Evolutionary conservation across 2,329 filamentous ascomycete species (phyloP).

Genomic region (Neoarthrinium moseri): DNA sequence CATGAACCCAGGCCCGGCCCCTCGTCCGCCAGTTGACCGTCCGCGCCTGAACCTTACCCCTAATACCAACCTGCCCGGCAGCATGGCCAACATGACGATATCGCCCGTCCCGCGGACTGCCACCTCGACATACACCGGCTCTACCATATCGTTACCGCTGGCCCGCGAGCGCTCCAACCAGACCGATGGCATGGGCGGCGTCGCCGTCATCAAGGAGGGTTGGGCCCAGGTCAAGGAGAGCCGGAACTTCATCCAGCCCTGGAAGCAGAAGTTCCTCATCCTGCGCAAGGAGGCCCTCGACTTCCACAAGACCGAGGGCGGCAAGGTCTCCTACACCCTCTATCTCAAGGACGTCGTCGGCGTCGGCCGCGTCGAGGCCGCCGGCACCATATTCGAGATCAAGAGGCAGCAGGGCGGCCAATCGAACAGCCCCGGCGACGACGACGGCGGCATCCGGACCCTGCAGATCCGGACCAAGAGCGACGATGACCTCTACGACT

Average conservation of each 20-base stretch:
- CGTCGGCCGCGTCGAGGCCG: conserved; percentile 86
- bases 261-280: conserved; percentile 91
- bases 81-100: conserved; percentile 76
- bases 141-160: conserved; percentile 71
- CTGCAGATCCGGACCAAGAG: conserved; percentile 92
- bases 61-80: conserved; percentile 71
- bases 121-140: conserved; percentile 67
- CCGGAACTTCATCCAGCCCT: conserved; percentile 76
- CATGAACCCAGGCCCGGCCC: conserved; percentile 96
- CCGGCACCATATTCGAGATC: conserved; percentile 92
- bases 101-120: conserved; percentile 67
- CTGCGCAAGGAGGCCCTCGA: conserved; percentile 90
- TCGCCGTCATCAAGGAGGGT: conserved; percentile 77
- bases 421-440: conserved; percentile 71
- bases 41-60: conserved; percentile 80
- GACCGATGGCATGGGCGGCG: conserved; percentile 63
- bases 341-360: conserved; percentile 84
- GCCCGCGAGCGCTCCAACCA: conserved; percentile 58
- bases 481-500: conserved; percentile 96
- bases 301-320: conserved; percentile 88
- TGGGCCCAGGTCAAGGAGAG: conserved; percentile 90
- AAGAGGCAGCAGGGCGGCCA: conserved; percentile 69
- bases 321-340: conserved; percentile 84
- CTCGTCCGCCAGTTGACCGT: conserved; percentile 81
- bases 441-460: conserved; percentile 78